These are phyloP conservation scores for Eremothecium coryli DNA, from an alignment of 1,139 yeast species.

Conservation along the genomic window DNA sequence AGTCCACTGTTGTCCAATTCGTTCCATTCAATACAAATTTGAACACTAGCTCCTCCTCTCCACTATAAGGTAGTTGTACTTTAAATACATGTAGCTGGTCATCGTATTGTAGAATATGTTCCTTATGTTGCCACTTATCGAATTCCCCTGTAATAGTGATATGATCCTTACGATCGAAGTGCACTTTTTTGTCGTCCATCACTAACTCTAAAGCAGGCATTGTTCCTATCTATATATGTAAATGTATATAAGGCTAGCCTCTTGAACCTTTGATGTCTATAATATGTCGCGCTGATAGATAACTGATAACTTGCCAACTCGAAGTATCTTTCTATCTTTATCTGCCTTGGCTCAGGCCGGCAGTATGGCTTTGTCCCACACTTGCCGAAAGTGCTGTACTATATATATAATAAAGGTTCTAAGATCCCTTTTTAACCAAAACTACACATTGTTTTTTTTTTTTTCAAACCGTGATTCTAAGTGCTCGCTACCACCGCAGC, in stretches of 20 bases:
- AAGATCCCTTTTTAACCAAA: no score
- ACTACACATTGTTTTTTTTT: no score
- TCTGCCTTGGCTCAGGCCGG: no score
- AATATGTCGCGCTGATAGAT: neutral
- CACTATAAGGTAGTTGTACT: constrained; percentile 16
- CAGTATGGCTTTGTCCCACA: no score
- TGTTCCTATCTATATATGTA: neutral
- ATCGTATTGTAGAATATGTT: constrained; percentile 13
- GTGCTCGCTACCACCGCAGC: no score
- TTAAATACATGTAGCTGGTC: constrained; percentile 11
- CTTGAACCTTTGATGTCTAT: neutral
- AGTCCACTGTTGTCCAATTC: constrained; percentile 18
- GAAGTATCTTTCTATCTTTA: no score
- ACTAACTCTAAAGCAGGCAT: constrained; percentile 3
- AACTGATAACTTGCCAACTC: no score
- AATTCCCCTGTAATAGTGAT: constrained; percentile 21
- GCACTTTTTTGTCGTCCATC: constrained; percentile 1
- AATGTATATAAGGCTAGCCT: neutral
- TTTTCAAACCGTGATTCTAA: no score
- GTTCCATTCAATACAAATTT: constrained; percentile 19
- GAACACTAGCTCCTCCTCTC: constrained; percentile 15
- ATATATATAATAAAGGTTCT: no score
- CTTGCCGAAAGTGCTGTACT: no score
- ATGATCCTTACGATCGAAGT: constrained; percentile 10
- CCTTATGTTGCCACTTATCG: constrained; percentile 20